phyloP scores from a whole-genome alignment of 2,329 filamentous ascomycete species.

The Colletotrichum somersetense region DNA sequence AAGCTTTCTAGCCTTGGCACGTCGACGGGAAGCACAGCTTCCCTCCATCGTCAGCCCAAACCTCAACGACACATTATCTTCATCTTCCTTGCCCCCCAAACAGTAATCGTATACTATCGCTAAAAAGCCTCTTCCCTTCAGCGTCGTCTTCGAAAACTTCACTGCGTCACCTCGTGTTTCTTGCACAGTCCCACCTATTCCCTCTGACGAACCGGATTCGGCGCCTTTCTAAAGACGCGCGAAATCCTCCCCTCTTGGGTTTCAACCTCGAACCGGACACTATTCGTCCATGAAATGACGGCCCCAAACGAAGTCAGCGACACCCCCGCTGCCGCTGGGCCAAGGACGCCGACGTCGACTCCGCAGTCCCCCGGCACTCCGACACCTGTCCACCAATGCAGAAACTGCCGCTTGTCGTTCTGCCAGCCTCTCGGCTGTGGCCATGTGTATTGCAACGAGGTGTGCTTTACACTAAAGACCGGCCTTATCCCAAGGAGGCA shows the following conservation, averaged over 20 bases:
- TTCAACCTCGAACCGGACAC: background rate
- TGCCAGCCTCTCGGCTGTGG: constrained; percentile 27
- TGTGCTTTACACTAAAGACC: background rate
- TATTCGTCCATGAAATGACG: background rate
- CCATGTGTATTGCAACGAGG: constrained; percentile 31
- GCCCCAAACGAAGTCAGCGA: background rate
- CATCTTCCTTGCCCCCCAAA: background rate
- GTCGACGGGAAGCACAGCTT: background rate
- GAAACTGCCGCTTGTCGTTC: constrained; percentile 16
- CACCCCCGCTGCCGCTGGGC: constrained; percentile 2
- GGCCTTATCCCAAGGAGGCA: too few relatives aligned
- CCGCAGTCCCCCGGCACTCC: background rate
- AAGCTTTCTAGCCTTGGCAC: background rate
- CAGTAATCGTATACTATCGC: background rate
- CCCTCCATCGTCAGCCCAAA: background rate
- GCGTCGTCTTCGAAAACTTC: background rate
- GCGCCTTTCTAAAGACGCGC: too few relatives aligned
- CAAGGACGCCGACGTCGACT: constrained; percentile 10
- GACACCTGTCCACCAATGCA: constrained; percentile 25
- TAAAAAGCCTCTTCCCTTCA: too few relatives aligned
- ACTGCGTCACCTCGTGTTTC: too few relatives aligned
- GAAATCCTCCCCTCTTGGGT: background rate
- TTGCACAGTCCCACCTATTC: background rate
- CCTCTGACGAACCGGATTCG: too few relatives aligned
- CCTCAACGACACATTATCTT: background rate